Conservation (phyloP, 2,329 filamentous ascomycete genomes). For the Rhinocladiella mackenziei region DNA sequence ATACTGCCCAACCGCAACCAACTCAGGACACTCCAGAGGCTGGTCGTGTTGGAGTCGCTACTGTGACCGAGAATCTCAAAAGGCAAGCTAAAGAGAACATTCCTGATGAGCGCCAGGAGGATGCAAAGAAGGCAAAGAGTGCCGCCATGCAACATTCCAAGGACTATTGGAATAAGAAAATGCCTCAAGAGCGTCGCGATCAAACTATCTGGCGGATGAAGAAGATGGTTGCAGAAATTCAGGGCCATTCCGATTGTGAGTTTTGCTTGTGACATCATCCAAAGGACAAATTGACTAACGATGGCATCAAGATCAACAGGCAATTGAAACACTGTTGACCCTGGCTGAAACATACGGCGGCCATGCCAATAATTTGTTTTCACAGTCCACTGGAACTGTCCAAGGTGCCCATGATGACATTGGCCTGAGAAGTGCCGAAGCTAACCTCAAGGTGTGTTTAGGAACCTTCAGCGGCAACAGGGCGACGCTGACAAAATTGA, state of each 20-base stretch:
- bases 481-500: slow-evolving; percentile 50
- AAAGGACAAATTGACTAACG: slow-evolving; percentile 31
- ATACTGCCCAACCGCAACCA: slow-evolving; percentile 49
- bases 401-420: slow-evolving; percentile 66
- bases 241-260: slow-evolving; percentile 84
- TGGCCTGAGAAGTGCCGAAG: slow-evolving; percentile 66
- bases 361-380: slow-evolving; percentile 63
- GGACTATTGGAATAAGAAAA: slow-evolving; percentile 78
- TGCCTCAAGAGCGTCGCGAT: slow-evolving; percentile 88
- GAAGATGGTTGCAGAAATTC: slow-evolving; percentile 97
- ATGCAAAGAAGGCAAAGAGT: slow-evolving; percentile 31
- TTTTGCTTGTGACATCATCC: slow-evolving; percentile 22
- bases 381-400: slow-evolving; percentile 63
- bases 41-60: slow-evolving; percentile 34
- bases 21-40: slow-evolving; percentile 31
- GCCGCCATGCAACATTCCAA: slow-evolving; percentile 50
- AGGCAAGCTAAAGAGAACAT: slow-evolving; percentile 59
- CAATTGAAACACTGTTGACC: slow-evolving; percentile 79
- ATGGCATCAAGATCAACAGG: slow-evolving; percentile 80
- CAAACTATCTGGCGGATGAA: slow-evolving; percentile 89
- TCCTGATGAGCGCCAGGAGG: slow-evolving; percentile 58
- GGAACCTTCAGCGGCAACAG: slow-evolving; percentile 37
- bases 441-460: slow-evolving; percentile 66
- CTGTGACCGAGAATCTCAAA: slow-evolving; percentile 44
- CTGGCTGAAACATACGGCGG: slow-evolving; percentile 80